Percentiles rank a stretch among this genome's conserved stretches.
Conservation (phyloP, 257 asterid species). For the Primulina tabacum region DNA sequence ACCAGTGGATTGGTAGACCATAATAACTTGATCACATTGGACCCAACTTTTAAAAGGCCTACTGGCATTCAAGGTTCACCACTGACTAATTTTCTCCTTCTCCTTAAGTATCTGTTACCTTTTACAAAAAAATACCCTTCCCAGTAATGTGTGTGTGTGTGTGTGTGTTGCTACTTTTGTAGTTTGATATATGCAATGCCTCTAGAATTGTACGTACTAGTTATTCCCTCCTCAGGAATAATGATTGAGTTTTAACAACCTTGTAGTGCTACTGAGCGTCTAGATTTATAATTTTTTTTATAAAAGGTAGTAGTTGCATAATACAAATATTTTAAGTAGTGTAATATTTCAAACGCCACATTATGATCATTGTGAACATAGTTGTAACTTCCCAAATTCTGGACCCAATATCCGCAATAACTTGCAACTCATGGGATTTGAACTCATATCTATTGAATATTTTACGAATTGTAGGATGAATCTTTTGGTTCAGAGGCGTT, state of each 20-base stretch:
- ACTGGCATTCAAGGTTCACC: constrained; percentile 57
- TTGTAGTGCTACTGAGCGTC: too few species aligned
- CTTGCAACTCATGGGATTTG: neutral
- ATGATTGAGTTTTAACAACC: too few species aligned
- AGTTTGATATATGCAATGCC: neutral
- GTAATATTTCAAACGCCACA: too few species aligned
- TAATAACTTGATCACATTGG: constrained; percentile 30
- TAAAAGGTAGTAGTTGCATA: too few species aligned
- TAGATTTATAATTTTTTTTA: too few species aligned
- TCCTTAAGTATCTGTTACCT: neutral
- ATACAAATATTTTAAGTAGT: too few species aligned
- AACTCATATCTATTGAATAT: neutral
- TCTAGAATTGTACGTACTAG: neutral
- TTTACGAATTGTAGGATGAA: neutral
- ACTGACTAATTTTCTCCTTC: neutral
- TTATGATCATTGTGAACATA: too few species aligned
- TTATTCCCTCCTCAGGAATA: too few species aligned
- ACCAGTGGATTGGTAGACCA: constrained; percentile 33
- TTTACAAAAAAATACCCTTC: neutral
- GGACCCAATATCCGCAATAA: neutral
- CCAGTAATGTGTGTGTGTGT: neutral
- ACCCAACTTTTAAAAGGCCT: constrained; percentile 35
- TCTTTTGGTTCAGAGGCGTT: neutral
- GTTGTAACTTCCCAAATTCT: too few species aligned
- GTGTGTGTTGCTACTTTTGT: neutral